Conservation (phyloP, 73 alveolate species). For the Durusdinium trenchii region DNA sequence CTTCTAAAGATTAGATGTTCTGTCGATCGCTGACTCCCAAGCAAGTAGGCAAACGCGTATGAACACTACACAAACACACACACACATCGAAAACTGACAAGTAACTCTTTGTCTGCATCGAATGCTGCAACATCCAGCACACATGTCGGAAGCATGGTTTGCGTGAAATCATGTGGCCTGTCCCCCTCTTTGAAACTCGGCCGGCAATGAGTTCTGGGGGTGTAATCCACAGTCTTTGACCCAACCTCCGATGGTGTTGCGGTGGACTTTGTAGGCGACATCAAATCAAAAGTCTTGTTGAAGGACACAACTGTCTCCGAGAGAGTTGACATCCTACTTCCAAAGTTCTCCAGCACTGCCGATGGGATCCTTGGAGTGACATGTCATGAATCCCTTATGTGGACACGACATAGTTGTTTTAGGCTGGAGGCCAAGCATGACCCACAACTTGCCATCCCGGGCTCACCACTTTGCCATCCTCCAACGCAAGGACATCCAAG, state of each 20-base stretch:
- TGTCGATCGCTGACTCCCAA: too few species aligned
- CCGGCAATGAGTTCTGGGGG: not conserved
- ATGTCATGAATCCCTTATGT: not conserved
- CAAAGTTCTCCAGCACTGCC: not conserved
- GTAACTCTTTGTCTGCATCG: not conserved
- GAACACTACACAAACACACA: too few species aligned
- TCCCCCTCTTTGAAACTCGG: not conserved
- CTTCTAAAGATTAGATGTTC: too few species aligned
- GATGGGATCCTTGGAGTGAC: not conserved
- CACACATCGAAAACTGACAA: not conserved
- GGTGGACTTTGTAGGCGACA: not conserved
- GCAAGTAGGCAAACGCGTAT: too few species aligned
- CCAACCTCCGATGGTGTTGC: not conserved
- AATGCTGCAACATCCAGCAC: not conserved
- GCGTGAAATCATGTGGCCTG: not conserved
- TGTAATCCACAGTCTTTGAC: not conserved
- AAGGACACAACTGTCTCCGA: not conserved
- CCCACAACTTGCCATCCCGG: not conserved
- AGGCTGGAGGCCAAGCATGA: not conserved
- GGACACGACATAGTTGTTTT: not conserved
- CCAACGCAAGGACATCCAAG: not conserved
- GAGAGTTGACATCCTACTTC: not conserved
- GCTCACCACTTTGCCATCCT: not conserved
- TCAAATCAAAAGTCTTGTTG: not conserved
- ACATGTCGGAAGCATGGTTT: not conserved